Evolutionary conservation across 2,329 filamentous ascomycete genomes (phyloP), one percentile per base, ranked within the genome.

Genomic region (Geosmithia flava): DNA sequence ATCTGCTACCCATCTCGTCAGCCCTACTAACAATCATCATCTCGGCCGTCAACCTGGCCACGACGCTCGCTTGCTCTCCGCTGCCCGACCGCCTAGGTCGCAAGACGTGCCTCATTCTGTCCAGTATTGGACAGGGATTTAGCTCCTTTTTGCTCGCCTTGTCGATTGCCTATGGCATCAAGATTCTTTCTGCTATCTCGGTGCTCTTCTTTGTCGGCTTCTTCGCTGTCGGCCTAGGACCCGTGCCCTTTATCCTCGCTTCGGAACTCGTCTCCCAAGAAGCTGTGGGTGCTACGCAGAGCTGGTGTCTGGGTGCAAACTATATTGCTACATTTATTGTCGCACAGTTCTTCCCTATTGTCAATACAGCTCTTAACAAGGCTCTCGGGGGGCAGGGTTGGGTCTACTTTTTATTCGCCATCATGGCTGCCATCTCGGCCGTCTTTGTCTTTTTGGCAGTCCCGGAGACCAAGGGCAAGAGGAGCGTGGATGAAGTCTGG

Each of bases 401-500:
- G 69, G 85, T 93, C 0, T 98, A 95, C 61, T 95, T 93, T 61
- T 73, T 95, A n/a, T 98, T 98, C 63, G 81, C 88, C 0, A 82
- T 63, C 0, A 67, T 95, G 51, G 89, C 88, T 0, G 70, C 72
- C 1, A 56, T 84, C 1, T 85, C 84, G 48, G 83, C 79, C 1
- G 51, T 75, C 0, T 95, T 96, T 61, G 81, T 96, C 20, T 70
- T 71, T 8, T 77, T 72, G 67, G 78, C 71, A 44, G 87, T 97
- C 17, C 91, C 91, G 0, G 91, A 97, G 68, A 95, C 90, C 0
- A 87, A 81, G 58, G 90, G 87, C 2, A 95, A 87, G 73, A 81
- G 78, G 58, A 83, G 84, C 58, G 81, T 78, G 0, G 87, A 95
- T 58, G 90, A 95, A 60, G 89, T 95, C n/a, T 96, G 90, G 90